These are phyloP conservation scores for Ascocoryne sarcoides DNA, from an alignment of 2,329 filamentous ascomycete genomes.

Conservation along the genomic window DNA sequence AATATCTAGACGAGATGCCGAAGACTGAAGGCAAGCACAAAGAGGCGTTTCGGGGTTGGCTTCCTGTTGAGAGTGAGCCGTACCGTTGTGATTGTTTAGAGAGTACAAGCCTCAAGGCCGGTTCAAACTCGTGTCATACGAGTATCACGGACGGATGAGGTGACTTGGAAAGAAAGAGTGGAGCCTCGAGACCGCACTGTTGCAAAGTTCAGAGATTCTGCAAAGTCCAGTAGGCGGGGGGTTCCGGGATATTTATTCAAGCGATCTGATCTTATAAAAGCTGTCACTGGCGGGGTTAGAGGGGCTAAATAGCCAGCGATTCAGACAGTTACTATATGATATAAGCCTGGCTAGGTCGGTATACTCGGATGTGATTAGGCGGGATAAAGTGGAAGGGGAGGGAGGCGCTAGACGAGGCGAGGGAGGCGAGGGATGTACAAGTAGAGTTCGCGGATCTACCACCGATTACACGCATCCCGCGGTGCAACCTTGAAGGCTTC, in stretches of 20 bases:
- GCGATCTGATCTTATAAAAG: no score
- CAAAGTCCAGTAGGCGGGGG: constrained; percentile 10
- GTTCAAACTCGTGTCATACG: constrained; percentile 21
- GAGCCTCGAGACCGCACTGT: constrained; percentile 3
- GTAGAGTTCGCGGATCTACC: no score
- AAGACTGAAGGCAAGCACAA: constrained; percentile 4
- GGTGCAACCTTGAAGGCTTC: neutral
- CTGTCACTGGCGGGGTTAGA: no score
- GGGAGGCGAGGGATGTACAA: no score
- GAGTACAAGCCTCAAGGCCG: constrained; percentile 11
- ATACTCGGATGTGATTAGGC: no score
- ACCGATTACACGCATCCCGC: no score
- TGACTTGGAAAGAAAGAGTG: constrained; percentile 12
- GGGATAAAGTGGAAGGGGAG: neutral
- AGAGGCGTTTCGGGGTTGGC: constrained; percentile 5
- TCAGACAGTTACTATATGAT: no score
- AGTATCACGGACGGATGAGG: constrained; percentile 14
- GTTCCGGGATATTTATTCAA: constrained; percentile 4
- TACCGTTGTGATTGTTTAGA: constrained; percentile 11
- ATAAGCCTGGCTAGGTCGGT: no score
- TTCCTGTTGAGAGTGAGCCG: constrained; percentile 4
- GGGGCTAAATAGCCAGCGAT: no score
- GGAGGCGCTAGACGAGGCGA: no score
- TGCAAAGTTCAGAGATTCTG: neutral
- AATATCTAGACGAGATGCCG: constrained; percentile 9